phyloP scores from a whole-genome alignment of 441 rosid species.

The Bruguiera hainesii region DNA sequence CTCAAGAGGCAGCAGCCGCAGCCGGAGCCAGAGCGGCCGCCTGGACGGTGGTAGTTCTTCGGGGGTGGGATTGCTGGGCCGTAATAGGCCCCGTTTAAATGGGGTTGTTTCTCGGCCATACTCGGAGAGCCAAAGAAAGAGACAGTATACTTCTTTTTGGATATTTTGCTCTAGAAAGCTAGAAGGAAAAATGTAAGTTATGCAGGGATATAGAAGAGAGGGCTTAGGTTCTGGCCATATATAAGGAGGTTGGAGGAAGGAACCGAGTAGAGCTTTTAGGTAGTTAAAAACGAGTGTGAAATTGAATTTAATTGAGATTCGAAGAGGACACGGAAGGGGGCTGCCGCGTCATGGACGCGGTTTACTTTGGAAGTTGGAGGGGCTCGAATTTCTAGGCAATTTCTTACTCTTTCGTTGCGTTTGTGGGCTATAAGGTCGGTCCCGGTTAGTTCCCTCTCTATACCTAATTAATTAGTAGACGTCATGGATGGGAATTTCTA shows the following conservation, averaged over 20 bases:
- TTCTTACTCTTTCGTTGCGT: background rate
- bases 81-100: constrained; percentile 27
- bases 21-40: constrained; percentile 54
- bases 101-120: constrained; percentile 28
- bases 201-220: background rate
- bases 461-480: too few relatives aligned
- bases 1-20: constrained; percentile 34
- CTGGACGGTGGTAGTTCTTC: constrained; percentile 44
- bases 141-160: background rate
- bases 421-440: too few relatives aligned
- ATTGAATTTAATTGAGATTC: background rate
- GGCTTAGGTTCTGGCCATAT: background rate
- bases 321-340: background rate
- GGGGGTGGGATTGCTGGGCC: constrained; percentile 30
- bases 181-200: background rate
- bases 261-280: background rate
- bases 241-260: background rate
- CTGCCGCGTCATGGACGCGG: background rate
- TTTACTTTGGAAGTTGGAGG: background rate
- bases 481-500: too few relatives aligned
- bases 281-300: background rate
- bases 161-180: background rate
- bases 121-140: background rate
- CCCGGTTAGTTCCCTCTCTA: too few relatives aligned
- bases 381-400: background rate